Percentiles rank a stretch among this genome's conserved stretches.
Conservation (phyloP, 2,329 filamentous ascomycete species). For the Fusarium buharicum region DNA sequence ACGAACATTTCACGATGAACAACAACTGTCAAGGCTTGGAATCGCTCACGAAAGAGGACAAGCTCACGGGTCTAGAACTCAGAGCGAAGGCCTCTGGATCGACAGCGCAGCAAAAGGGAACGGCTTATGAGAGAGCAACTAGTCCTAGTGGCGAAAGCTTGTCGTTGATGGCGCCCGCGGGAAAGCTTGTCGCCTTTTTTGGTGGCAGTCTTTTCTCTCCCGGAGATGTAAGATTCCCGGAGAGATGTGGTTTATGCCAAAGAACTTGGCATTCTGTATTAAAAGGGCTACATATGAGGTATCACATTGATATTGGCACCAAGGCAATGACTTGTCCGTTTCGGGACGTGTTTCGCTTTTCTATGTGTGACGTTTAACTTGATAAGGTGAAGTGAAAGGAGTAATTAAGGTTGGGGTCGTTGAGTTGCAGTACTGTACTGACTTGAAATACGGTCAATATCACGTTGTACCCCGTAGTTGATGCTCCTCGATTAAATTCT, state of each 20-base stretch:
- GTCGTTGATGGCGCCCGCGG: slow-evolving; percentile 24
- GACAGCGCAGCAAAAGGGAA: slow-evolving; percentile 6
- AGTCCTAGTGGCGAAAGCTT: slow-evolving; percentile 35
- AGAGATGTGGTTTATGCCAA: neutral
- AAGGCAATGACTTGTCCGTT: slow-evolving; percentile 17
- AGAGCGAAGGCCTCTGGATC: neutral
- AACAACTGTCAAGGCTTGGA: neutral
- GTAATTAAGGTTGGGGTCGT: slow-evolving; percentile 19
- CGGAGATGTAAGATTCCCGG: neutral
- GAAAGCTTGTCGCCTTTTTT: slow-evolving; percentile 34
- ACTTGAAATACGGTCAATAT: slow-evolving; percentile 1
- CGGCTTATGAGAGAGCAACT: neutral
- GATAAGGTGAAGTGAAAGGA: slow-evolving; percentile 3
- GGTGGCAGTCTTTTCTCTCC: neutral
- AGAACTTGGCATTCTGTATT: neutral
- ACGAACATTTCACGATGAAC: neutral
- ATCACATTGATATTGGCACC: neutral
- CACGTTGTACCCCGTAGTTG: slow-evolving; percentile 9
- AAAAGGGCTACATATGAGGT: neutral
- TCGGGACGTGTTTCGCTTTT: slow-evolving; percentile 8
- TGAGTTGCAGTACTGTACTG: neutral
- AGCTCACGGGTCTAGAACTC: slow-evolving; percentile 29
- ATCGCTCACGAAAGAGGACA: neutral
- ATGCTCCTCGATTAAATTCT: slow-evolving; percentile 5
- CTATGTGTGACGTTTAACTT: neutral